Percentiles rank a stretch among this genome's conserved stretches.
phyloP scores from a whole-genome alignment of 2,329 filamentous ascomycete genomes.

The Aspergillus carbonarius region DNA sequence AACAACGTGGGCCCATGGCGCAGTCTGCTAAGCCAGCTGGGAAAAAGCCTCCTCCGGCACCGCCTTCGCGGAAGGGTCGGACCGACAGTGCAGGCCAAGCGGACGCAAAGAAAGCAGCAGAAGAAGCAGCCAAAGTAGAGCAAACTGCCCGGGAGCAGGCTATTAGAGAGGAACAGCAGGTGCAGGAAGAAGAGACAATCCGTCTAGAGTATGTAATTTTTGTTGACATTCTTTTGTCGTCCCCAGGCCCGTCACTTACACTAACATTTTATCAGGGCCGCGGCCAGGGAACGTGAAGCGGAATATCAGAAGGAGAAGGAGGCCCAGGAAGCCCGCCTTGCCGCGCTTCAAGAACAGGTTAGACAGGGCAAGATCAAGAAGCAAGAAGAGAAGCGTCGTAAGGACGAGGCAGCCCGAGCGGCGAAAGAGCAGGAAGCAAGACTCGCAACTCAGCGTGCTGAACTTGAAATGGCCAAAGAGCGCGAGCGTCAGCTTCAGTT shows the following conservation, averaged over 20 bases:
- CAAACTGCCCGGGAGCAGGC: constrained; percentile 57
- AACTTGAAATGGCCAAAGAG: constrained; percentile 88
- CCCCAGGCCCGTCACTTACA: not conserved
- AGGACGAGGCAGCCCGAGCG: constrained; percentile 82
- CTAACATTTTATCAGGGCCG: constrained; percentile 56
- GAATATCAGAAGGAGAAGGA: constrained; percentile 78
- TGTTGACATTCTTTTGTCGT: not conserved
- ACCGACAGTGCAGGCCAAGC: constrained; percentile 55
- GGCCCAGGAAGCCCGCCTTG: constrained; percentile 77
- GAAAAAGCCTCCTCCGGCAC: constrained; percentile 70
- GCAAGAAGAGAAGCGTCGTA: constrained; percentile 89
- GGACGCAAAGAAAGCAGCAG: constrained; percentile 58
- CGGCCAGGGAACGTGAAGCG: constrained; percentile 72
- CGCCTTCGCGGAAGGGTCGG: constrained; percentile 69
- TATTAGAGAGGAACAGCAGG: constrained; percentile 65
- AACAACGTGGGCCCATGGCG: constrained; percentile 60
- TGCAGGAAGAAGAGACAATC: constrained; percentile 70
- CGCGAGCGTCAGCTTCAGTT: constrained; percentile 85
- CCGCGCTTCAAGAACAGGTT: constrained; percentile 90
- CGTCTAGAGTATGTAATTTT: constrained; percentile 73
- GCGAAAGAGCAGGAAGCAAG: constrained; percentile 85
- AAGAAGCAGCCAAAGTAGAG: constrained; percentile 64
- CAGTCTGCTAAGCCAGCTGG: constrained; percentile 57
- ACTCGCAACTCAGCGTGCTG: constrained; percentile 79
- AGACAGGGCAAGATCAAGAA: constrained; percentile 92